A percentile compares a stretch with the other conserved stretches of the same genome.
These are phyloP conservation scores for Acrodontium crateriforme DNA, from an alignment of 2,329 filamentous ascomycete species.

Conservation along the genomic window DNA sequence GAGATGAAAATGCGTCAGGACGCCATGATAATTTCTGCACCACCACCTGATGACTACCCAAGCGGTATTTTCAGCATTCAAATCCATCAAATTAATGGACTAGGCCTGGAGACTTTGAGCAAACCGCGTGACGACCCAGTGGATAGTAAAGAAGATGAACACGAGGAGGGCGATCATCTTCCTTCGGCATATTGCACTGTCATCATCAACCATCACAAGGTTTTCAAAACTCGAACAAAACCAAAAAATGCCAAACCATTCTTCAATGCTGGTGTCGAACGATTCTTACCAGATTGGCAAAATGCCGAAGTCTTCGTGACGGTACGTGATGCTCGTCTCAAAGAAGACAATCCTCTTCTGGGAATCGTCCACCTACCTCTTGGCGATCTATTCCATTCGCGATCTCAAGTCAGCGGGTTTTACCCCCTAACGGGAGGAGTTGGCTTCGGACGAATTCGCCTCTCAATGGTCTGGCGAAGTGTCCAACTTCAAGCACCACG, in stretches of 20 bases:
- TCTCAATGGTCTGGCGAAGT: constrained; percentile 62
- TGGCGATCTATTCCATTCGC: constrained; percentile 44
- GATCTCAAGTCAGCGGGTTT: constrained; percentile 50
- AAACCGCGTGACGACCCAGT: constrained; percentile 32
- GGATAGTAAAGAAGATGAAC: too few species aligned
- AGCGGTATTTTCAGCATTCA: constrained; percentile 57
- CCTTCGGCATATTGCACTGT: constrained; percentile 61
- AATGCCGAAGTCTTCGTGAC: constrained; percentile 53
- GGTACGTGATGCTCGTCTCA: constrained; percentile 52
- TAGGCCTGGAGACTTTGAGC: constrained; percentile 47
- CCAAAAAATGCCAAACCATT: constrained; percentile 67
- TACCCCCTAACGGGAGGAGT: constrained; percentile 59
- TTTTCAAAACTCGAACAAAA: constrained; percentile 60
- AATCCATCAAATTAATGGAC: constrained; percentile 58
- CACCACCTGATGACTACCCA: constrained; percentile 46
- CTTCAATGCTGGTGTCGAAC: constrained; percentile 63
- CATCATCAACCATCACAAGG: constrained; percentile 57
- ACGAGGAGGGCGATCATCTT: constrained; percentile 48
- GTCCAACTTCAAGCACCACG: constrained; percentile 48
- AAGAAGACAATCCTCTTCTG: constrained; percentile 55
- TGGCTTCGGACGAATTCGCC: constrained; percentile 53
- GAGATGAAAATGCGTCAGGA: constrained; percentile 46
- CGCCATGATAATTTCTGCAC: constrained; percentile 53
- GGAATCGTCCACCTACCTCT: constrained; percentile 58
- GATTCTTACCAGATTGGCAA: constrained; percentile 55